phyloP scores from a whole-genome alignment of 1,139 yeast genomes.

The Blastobotrys apis region DNA sequence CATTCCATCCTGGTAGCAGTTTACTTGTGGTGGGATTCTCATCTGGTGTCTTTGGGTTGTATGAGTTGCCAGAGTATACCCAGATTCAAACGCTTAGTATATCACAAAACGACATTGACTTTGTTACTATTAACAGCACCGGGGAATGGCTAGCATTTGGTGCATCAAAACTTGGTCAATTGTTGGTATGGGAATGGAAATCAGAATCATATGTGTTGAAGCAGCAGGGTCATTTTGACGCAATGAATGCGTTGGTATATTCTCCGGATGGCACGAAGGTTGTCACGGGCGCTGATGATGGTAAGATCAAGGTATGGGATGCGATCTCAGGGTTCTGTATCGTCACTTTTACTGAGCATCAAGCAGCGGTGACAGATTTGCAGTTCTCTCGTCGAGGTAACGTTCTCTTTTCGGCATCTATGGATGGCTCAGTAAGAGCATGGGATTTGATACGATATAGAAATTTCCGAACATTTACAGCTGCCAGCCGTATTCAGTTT shows the following conservation, averaged over 20 bases:
- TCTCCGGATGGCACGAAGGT: slow-evolving; percentile 94
- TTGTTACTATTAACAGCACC: slow-evolving; percentile 69
- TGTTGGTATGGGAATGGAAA: slow-evolving; percentile 97
- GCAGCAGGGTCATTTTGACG: slow-evolving; percentile 96
- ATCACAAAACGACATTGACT: slow-evolving; percentile 87
- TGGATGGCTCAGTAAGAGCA: slow-evolving; percentile 96
- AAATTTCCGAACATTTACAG: slow-evolving; percentile 90
- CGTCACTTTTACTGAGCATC: slow-evolving; percentile 87
- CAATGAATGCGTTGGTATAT: slow-evolving; percentile 76
- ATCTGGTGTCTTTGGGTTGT: slow-evolving; percentile 89
- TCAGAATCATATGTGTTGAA: slow-evolving; percentile 91
- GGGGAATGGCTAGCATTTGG: slow-evolving; percentile 99
- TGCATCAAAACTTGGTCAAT: slow-evolving; percentile 84
- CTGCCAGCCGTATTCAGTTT: slow-evolving; percentile 83
- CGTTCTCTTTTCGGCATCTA: slow-evolving; percentile 81
- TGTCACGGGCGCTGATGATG: slow-evolving; percentile 95
- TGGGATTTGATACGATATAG: slow-evolving; percentile 93
- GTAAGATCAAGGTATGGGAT: slow-evolving; percentile 96
- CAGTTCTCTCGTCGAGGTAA: slow-evolving; percentile 85
- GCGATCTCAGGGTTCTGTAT: slow-evolving; percentile 87
- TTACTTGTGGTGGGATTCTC: slow-evolving; percentile 84
- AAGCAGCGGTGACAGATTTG: slow-evolving; percentile 82
- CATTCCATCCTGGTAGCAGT: slow-evolving; percentile 71
- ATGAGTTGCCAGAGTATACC: slow-evolving; percentile 75
- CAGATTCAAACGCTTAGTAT: slow-evolving; percentile 82